phyloP scores from a whole-genome alignment of 148 eudicot genomes.

The Amaranthus palmeri region DNA sequence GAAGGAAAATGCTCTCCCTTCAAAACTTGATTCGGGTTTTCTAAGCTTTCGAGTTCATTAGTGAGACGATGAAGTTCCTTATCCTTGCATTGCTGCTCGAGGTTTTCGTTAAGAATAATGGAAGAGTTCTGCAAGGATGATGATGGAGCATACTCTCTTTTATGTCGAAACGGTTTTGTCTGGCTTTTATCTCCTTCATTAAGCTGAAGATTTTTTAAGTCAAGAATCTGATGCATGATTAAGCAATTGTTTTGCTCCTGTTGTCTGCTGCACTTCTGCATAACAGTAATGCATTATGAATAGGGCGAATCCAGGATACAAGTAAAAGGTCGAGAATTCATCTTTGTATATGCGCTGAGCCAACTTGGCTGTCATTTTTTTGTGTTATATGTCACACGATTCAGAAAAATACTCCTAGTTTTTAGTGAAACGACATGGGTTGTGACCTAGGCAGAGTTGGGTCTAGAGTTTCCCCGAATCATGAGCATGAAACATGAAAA shows the following conservation, averaged over 20 bases:
- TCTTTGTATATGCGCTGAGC: too few relatives aligned
- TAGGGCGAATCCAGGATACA: too few relatives aligned
- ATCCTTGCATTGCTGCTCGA: constrained; percentile 20
- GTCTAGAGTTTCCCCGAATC: too few relatives aligned
- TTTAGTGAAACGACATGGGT: too few relatives aligned
- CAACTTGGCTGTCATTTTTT: too few relatives aligned
- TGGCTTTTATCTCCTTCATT: constrained; percentile 26
- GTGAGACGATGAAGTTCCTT: constrained; percentile 20
- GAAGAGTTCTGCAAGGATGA: constrained; percentile 20
- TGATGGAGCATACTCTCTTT: constrained; percentile 25
- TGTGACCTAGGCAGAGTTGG: too few relatives aligned
- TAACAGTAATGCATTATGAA: background rate
- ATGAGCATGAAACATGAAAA: too few relatives aligned
- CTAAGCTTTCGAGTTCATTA: constrained; percentile 25
- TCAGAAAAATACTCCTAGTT: too few relatives aligned
- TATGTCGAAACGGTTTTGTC: constrained; percentile 23
- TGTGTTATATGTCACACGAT: too few relatives aligned
- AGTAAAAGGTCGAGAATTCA: too few relatives aligned
- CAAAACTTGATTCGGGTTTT: constrained; percentile 17
- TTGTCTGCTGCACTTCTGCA: constrained; percentile 27
- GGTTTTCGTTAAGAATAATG: constrained; percentile 24
- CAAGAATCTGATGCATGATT: constrained; percentile 61
- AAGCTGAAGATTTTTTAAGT: constrained; percentile 55
- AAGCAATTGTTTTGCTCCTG: constrained; percentile 27
- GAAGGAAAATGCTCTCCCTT: constrained; percentile 32